Percentiles rank a stretch among this genome's conserved stretches.
Evolutionary conservation across 495 filamentous ascomycete genomes (phyloP).

Genomic region (Podospora tetraspora): DNA sequence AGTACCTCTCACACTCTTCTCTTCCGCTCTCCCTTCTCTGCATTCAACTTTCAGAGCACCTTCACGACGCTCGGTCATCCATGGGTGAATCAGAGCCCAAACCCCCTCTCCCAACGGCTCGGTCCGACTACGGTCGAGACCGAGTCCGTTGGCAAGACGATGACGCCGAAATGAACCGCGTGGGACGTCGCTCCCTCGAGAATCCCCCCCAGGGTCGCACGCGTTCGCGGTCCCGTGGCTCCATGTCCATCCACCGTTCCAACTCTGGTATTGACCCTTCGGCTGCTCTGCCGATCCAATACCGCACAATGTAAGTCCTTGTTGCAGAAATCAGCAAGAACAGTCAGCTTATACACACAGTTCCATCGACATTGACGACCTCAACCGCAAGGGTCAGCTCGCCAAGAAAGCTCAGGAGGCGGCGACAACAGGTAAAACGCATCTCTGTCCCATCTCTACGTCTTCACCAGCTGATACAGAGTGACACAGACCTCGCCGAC

Average conservation of each 20-base stretch:
- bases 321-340: background rate
- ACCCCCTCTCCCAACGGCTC: background rate
- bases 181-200: background rate
- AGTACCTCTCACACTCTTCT: background rate
- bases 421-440: conserved; percentile 36
- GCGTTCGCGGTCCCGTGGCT: conserved; percentile 30
- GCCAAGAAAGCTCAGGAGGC: conserved; percentile 39
- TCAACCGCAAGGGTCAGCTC: conserved; percentile 36
- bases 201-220: conserved; percentile 24
- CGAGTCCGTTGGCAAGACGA: conserved; percentile 35
- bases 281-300: conserved; percentile 48
- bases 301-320: conserved; percentile 43
- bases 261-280: conserved; percentile 40
- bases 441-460: background rate
- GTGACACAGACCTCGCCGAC: conserved; percentile 34
- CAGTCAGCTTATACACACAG: conserved; percentile 19
- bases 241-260: conserved; percentile 36
- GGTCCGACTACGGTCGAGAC: conserved; percentile 10
- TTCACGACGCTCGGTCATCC: background rate
- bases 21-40: background rate
- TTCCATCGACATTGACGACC: conserved; percentile 51
- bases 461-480: background rate
- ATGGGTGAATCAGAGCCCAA: background rate
- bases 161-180: conserved; percentile 22
- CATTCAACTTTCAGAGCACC: background rate